Evolutionary conservation across 1,284 basidiomycete genomes (phyloP).

Genomic region (Gymnopus androsaceus): DNA sequence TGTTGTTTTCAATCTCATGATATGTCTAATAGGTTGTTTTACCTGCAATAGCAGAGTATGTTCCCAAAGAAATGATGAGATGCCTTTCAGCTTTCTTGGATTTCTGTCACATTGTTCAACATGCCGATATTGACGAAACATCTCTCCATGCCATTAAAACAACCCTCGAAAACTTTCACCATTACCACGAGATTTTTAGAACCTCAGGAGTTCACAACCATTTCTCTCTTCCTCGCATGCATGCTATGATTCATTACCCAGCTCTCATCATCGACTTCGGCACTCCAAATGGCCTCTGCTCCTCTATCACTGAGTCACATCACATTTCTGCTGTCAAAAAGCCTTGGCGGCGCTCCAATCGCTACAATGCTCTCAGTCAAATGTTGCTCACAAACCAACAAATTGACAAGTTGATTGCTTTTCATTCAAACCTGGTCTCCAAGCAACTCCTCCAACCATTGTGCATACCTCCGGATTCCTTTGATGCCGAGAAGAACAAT

Average conservation of each 20-base stretch:
- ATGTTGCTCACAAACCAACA: conserved; percentile 28
- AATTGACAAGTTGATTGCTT: conserved; percentile 25
- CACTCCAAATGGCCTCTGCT: conserved; percentile 19
- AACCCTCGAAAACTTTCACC: conserved; percentile 29
- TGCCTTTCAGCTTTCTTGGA: conserved; percentile 30
- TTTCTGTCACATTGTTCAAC: conserved; percentile 35
- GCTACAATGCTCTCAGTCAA: conserved; percentile 23
- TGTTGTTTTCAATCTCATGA: neutral
- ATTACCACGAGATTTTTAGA: conserved; percentile 29
- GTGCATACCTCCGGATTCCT: neutral
- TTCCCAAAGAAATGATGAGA: conserved; percentile 25
- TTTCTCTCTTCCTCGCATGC: conserved; percentile 25
- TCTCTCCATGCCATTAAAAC: neutral
- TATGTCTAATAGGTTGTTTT: conserved; percentile 30
- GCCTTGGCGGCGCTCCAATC: conserved; percentile 28
- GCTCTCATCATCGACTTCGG: conserved; percentile 15
- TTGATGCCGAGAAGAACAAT: conserved; percentile 9
- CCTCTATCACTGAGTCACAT: conserved; percentile 18
- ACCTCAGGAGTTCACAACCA: conserved; percentile 24
- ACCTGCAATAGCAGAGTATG: conserved; percentile 28
- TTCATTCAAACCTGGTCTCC: conserved; percentile 8
- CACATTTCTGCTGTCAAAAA: conserved; percentile 28
- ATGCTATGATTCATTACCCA: conserved; percentile 18
- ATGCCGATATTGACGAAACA: conserved; percentile 5
- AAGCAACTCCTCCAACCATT: neutral